These are phyloP conservation scores for Xylariaceae sp. DNA, from an alignment of 2,329 filamentous ascomycete species.

Conservation along the genomic window DNA sequence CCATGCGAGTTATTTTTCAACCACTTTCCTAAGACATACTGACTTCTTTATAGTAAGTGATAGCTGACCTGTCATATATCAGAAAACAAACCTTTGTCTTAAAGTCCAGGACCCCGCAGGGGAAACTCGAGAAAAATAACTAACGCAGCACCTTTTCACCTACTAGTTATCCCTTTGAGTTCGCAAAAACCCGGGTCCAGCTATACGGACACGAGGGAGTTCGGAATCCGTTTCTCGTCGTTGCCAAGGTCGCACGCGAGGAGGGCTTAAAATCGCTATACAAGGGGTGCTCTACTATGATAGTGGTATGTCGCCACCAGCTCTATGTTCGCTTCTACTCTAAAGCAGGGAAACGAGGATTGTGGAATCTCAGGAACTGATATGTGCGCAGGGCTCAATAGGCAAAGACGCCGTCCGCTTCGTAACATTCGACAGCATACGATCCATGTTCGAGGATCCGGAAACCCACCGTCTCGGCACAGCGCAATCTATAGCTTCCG, in stretches of 20 bases:
- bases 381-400: slow-evolving; percentile 45
- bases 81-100: no score
- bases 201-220: slow-evolving; percentile 41
- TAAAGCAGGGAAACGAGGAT: no score
- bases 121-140: no score
- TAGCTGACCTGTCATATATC: no score
- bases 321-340: neutral
- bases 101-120: no score
- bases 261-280: slow-evolving; percentile 58
- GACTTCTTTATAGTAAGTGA: no score
- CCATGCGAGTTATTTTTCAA: no score
- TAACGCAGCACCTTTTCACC: no score
- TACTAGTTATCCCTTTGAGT: slow-evolving; percentile 66
- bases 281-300: slow-evolving; percentile 52
- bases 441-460: slow-evolving; percentile 47
- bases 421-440: slow-evolving; percentile 61
- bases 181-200: slow-evolving; percentile 62
- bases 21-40: no score
- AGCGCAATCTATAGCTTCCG: slow-evolving; percentile 52
- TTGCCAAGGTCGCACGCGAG: slow-evolving; percentile 51
- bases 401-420: slow-evolving; percentile 64
- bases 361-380: no score
- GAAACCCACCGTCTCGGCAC: slow-evolving; percentile 55
- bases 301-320: slow-evolving; percentile 38
- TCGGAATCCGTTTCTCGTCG: slow-evolving; percentile 55